Percentiles rank a stretch among this genome's conserved stretches.
Evolutionary conservation across 2,329 filamentous ascomycete species (phyloP).

Genomic region (Penicillium sp.): DNA sequence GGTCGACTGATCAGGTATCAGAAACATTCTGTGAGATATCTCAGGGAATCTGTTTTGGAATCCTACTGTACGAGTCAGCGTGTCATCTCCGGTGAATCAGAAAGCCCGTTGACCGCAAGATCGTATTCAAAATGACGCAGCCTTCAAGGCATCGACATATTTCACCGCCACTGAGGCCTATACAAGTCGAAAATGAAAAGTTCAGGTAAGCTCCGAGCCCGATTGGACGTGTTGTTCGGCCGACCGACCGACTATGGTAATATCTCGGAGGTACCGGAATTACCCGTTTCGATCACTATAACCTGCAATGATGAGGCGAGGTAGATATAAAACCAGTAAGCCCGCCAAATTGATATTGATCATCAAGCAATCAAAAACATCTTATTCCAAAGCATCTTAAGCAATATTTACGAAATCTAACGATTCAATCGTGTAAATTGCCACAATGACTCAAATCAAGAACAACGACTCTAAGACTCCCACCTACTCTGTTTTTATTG

Average conservation of each 20-base stretch:
- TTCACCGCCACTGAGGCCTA: not conserved
- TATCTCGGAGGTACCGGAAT: not conserved
- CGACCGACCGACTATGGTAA: not conserved
- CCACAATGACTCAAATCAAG: not conserved
- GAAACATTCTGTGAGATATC: no score
- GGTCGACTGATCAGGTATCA: no score
- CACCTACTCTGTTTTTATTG: not conserved
- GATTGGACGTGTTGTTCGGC: not conserved
- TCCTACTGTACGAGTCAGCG: not conserved
- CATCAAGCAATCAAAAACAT: not conserved
- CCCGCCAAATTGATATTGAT: not conserved
- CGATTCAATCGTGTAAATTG: not conserved
- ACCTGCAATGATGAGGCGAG: not conserved
- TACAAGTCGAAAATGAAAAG: not conserved
- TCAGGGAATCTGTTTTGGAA: no score
- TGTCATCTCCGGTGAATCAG: not conserved
- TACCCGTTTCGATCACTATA: not conserved
- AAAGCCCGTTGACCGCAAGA: not conserved
- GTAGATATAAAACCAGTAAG: not conserved
- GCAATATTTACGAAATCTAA: not conserved
- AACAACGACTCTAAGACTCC: not conserved
- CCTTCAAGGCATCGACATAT: not conserved
- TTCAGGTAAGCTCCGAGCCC: not conserved
- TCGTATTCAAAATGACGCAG: not conserved
- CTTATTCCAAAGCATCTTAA: not conserved